These are phyloP conservation scores for Malbranchea cinnamomea DNA, from an alignment of 2,329 filamentous ascomycete genomes.

Conservation along the genomic window DNA sequence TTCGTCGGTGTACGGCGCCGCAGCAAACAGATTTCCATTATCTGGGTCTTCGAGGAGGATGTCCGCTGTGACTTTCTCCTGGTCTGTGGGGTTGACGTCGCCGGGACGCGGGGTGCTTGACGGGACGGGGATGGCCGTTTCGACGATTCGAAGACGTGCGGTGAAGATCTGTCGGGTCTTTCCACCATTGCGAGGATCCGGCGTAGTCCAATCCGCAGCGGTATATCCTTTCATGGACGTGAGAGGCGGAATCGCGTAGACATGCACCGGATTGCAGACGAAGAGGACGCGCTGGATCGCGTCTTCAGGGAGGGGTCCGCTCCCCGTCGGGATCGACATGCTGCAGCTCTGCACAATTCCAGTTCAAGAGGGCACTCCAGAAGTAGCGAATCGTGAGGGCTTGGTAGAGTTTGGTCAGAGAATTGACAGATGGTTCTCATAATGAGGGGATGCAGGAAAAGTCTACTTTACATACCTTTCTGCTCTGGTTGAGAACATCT, in stretches of 20 bases:
- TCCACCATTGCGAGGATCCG: conserved; percentile 37
- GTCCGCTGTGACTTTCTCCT: conserved; percentile 52
- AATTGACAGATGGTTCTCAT: too few relatives aligned
- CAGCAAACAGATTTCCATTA: conserved; percentile 65
- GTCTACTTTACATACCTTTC: too few relatives aligned
- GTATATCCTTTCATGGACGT: conserved; percentile 64
- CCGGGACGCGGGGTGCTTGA: conserved; percentile 9
- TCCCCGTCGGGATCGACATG: conserved; percentile 57
- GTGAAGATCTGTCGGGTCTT: conserved; percentile 68
- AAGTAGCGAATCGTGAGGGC: too few relatives aligned
- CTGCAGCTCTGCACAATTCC: too few relatives aligned
- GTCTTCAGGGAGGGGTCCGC: conserved; percentile 50
- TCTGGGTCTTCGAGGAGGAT: conserved; percentile 64
- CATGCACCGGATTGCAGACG: conserved; percentile 57
- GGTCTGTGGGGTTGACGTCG: conserved; percentile 11
- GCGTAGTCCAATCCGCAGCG: conserved; percentile 59
- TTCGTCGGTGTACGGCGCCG: conserved; percentile 56
- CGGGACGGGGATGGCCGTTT: conserved; percentile 44
- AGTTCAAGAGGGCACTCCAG: too few relatives aligned
- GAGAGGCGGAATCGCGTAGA: conserved; percentile 77
- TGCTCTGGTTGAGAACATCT: too few relatives aligned
- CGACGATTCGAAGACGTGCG: conserved; percentile 61
- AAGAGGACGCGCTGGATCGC: conserved; percentile 78
- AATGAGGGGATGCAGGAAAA: too few relatives aligned
- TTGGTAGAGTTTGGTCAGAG: too few relatives aligned